Percentiles rank a stretch among this genome's conserved stretches.
These are phyloP conservation scores for Macadamia tetraphylla DNA, from an alignment of 164 flowering plant genomes.

Conservation along the genomic window DNA sequence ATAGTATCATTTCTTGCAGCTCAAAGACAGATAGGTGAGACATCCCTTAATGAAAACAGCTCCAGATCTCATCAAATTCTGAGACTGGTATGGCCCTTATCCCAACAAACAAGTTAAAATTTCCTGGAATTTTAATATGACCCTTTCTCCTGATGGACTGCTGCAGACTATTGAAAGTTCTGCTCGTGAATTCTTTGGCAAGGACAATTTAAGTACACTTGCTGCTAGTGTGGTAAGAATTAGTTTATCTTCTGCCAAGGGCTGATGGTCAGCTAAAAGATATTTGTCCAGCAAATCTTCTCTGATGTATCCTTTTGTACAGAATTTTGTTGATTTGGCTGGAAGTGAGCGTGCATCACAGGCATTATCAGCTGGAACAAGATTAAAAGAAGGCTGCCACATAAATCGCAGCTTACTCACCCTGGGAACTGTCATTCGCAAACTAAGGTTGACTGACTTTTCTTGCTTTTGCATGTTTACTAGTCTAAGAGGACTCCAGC, in stretches of 20 bases:
- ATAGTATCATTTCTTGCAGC: constrained; percentile 42
- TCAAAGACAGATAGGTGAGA: constrained; percentile 89
- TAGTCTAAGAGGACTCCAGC: not conserved
- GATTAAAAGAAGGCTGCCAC: constrained; percentile 96
- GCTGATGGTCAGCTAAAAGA: not conserved
- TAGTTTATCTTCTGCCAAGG: not conserved
- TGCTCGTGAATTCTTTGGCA: constrained; percentile 43
- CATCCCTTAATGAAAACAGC: constrained; percentile 81
- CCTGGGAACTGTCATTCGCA: constrained; percentile 90
- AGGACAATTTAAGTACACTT: constrained; percentile 57
- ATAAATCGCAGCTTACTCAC: constrained; percentile 93
- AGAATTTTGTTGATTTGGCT: constrained; percentile 98
- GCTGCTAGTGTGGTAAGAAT: constrained; percentile 79
- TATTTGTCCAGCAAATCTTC: not conserved
- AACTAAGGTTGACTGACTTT: constrained; percentile 53
- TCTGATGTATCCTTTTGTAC: constrained; percentile 11
- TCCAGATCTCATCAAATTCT: constrained; percentile 98
- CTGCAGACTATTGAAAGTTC: constrained; percentile 85
- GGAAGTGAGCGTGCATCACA: constrained; percentile 99
- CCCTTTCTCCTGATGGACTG: constrained; percentile 3
- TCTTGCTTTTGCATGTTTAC: not conserved
- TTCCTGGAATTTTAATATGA: not conserved
- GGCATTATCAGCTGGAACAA: constrained; percentile 69
- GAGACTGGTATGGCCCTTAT: constrained; percentile 49
- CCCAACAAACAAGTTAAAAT: not conserved